Base-by-base conservation (phyloP, 192 early-diverging fungal species). In the Coemansia sp. region DNA sequence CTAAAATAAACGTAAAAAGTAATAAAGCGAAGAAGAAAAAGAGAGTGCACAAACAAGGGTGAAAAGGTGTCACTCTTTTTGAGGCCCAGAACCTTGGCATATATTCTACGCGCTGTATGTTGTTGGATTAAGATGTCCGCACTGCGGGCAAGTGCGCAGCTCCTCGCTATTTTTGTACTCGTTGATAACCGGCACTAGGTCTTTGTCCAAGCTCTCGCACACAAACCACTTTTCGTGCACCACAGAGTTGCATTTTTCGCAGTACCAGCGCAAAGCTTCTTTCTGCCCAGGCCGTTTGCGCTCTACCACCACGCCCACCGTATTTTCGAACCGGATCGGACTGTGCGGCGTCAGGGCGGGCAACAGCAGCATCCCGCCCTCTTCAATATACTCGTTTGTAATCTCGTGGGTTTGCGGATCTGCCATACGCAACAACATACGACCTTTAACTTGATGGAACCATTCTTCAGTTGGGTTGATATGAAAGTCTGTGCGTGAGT, bases 401-500 rank as follows among this genome's bases (percentile, higher is more conserved):
- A 87, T 89, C 54, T 84, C 64, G 53, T 73, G 57, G n/a, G 75
- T 78, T 24, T 86, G 84, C 3, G 75, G 65, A 27, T 90, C 87
- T 2, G 96, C 93, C 57, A 97, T 86, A 49, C 93, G 94, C 51
- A 99, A 81, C n/a, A 93, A 59, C 94, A 99, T 92, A 47, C 89
- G 85, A 7, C 97, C 97, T 72, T 92, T 92, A 81, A 93, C 74
- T 74, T 97, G 95, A 80, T 89, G 93, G 78, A 99, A 99, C 92
- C 94, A 99, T 68, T 99, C 97, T 85, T 98, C 97, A 4, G 97
- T 99, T 57, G 88, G 85, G 79, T 99, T 99, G 62, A 97, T 78
- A 68, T 99, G 97, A 79, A 93, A 99, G 82, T 99, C 97, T 16
- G 93, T 96, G 26, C 97, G 87, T 52, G 86, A 85, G 78, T 99